Evolutionary conservation across 1,139 yeast genomes (phyloP), one percentile per base, ranked within the genome.

Genomic region (Scheffersomyces lignicola): DNA sequence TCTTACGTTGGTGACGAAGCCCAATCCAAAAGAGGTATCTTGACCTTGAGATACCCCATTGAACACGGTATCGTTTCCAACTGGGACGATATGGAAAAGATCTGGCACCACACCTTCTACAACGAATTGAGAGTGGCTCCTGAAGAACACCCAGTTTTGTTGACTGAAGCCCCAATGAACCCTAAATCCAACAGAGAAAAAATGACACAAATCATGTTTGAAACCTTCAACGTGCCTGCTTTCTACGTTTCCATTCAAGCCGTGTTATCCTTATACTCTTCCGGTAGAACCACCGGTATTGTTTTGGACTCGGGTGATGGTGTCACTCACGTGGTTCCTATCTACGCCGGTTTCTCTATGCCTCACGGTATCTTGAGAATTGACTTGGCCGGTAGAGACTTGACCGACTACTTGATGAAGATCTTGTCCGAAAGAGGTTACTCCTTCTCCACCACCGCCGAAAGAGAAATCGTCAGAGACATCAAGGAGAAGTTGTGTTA

Each of bases 21-120:
- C 49, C 98, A 92, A 78, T 89, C 97, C 58, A 92, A 92, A 85
- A 89, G 98, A 85, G 98, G 98, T 89, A 90, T 92, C 66, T 83
- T 92, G 68, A 89, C 97, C 61, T 78, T 92, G 70, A 87, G 96
- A 77, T 92, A 92, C 80, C 98, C 98, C 65, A 92, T 92, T 69
- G 98, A 92, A 79, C 98, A 92, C 80, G 98, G 98, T 87, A 89
- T 92, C 58, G 98, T 92, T 54, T 92, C 96, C 76, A 92, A 92
- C 92, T 92, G 98, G 98, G 97, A 92, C 68, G 98, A 92, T 72
- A 92, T 92, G 97, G 98, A 90, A 83, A 92, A 87, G 81, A 92
- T 92, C 76, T 88, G 97, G 96, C 96, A 87, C 73, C 96, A 87
- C 80, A 87, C 96, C 58, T 88, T 87, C 78, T 87, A 86, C 89